A percentile compares a stretch with the other conserved stretches of the same genome.
Conservation (phyloP, 164 flowering plant species). For the Umbilicus rupestris region DNA sequence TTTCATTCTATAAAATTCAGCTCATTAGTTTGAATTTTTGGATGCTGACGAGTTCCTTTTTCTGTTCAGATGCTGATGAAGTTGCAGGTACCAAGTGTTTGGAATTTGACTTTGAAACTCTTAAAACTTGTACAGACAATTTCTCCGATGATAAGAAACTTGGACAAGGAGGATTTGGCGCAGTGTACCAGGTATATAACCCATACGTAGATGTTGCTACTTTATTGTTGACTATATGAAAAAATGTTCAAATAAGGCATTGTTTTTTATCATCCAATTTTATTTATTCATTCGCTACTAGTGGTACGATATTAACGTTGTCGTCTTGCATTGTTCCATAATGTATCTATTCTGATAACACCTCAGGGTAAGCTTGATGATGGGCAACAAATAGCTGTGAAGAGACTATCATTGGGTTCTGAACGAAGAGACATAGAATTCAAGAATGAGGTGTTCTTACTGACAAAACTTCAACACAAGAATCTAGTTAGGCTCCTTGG, state of each 20-base stretch:
- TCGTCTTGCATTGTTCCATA: background rate
- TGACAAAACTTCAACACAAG: constrained; percentile 28
- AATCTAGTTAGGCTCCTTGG: constrained; percentile 28
- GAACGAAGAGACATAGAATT: constrained; percentile 16
- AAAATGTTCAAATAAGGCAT: too few species aligned
- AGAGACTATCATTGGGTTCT: constrained; percentile 17
- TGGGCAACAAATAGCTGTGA: constrained; percentile 21
- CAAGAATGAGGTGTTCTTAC: constrained; percentile 18
- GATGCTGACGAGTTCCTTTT: background rate
- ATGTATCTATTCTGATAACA: background rate
- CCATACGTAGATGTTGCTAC: too few species aligned
- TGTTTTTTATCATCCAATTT: too few species aligned
- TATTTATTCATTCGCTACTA: background rate
- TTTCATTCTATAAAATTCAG: background rate
- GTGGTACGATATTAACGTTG: too few species aligned
- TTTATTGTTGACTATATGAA: too few species aligned
- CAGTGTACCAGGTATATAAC: constrained; percentile 32
- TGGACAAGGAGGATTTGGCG: constrained; percentile 43
- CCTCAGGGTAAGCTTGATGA: constrained; percentile 18
- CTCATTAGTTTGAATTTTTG: background rate
- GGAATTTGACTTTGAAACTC: constrained; percentile 14
- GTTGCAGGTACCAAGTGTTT: background rate
- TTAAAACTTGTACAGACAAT: constrained; percentile 22
- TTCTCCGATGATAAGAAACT: constrained; percentile 29
- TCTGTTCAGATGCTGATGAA: background rate